Evolutionary conservation across 78 protist genomes (phyloP).

Genomic region (Dictyostelium capitatum): DNA sequence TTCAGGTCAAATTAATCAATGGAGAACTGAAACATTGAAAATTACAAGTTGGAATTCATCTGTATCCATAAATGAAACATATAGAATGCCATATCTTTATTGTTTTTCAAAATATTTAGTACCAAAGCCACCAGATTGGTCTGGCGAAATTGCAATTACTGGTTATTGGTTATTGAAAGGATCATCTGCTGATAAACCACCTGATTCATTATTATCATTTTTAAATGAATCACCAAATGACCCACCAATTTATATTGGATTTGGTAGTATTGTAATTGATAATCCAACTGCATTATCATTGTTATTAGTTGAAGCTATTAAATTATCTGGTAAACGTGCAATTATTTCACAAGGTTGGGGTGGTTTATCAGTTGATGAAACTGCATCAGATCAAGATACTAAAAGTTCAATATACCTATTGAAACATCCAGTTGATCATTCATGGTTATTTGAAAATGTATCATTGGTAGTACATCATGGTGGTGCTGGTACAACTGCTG

Average conservation of each 20-base stretch:
- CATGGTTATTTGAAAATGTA: slow-evolving; percentile 83
- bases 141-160: slow-evolving; percentile 56
- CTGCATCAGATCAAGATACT: background rate
- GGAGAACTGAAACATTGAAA: slow-evolving; percentile 45
- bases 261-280: slow-evolving; percentile 75
- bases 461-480: slow-evolving; percentile 89
- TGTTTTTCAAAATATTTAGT: slow-evolving; percentile 71
- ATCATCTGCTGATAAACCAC: background rate
- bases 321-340: slow-evolving; percentile 44
- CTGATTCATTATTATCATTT: slow-evolving; percentile 5
- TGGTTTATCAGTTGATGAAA: slow-evolving; percentile 18
- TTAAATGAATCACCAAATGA: background rate
- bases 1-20: slow-evolving; percentile 55
- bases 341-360: slow-evolving; percentile 81
- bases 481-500: slow-evolving; percentile 92
- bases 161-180: slow-evolving; percentile 71
- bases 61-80: slow-evolving; percentile 52
- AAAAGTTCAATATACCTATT: slow-evolving; percentile 5
- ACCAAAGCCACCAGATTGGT: slow-evolving; percentile 83
- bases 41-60: slow-evolving; percentile 60
- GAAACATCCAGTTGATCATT: slow-evolving; percentile 69
- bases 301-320: slow-evolving; percentile 53
- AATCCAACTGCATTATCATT: slow-evolving; percentile 74
- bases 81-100: slow-evolving; percentile 69
- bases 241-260: slow-evolving; percentile 81